Evolutionary conservation across 73 alveolate species (phyloP), one percentile per base, ranked within the genome.

Genomic region (Paramecium sonneborni): DNA sequence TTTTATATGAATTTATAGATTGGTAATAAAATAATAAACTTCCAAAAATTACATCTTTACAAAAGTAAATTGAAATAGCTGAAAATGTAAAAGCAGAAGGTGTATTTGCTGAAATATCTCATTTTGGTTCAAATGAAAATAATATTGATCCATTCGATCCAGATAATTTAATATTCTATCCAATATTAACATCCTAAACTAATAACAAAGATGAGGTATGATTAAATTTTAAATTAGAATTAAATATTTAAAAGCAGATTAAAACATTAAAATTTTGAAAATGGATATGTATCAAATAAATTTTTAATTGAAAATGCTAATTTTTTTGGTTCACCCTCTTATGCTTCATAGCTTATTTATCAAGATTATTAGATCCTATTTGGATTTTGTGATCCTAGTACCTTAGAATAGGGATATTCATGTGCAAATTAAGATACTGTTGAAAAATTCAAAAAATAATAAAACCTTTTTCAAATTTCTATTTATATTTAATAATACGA

Each of bases 101-200:
- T 9, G 24, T 26, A 26, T 26, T 62, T 62, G 39, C 44, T 62
- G 84, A 62, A 26, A 62, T 62, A 26, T 23, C 20, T 28, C 18
- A 62, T 26, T 62, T 62, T 9, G 18, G 7, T 11, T 24, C 18
- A 6, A 5, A 9, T 9, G 38, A 24, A 74, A 10, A 39, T 3
- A 15, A 37, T 14, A 34, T 37, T 11, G 87, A 74, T 74, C 87
- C 87, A 30, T 74, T 74, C 32, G 87, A 74, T 74, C 87, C 87
- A n/a, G n/a, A 34, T 5, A 74, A 74, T 34, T 15, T 74, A 38
- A 74, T 37, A 1, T 39, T 74, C 24, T 35, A 37, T 6, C 87
- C 87, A 67, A 7, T 24, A 20, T 52, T 52, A 5, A 8, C 23
- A 15, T n/a, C 3, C 4, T 18, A 20, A 52, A 3, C 68, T 52